Conservation (phyloP, 345 rosid genomes). For the Aquilaria malaccensis region DNA sequence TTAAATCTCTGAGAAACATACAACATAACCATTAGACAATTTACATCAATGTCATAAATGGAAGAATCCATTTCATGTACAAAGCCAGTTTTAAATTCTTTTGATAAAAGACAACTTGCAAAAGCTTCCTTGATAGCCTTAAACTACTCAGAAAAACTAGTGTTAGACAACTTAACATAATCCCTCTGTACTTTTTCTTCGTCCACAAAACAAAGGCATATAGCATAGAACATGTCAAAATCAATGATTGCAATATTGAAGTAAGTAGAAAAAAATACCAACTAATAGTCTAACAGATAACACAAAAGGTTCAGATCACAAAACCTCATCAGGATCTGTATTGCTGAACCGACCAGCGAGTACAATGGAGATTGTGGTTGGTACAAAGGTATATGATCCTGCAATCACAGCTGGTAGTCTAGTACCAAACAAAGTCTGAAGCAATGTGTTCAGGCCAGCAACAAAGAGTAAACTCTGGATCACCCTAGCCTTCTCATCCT, state of each 20-base stretch:
- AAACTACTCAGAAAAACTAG: too few species aligned
- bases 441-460: slow-evolving; percentile 92
- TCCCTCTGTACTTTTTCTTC: background rate
- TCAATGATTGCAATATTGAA: background rate
- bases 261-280: slow-evolving; percentile 7
- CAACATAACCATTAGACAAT: too few species aligned
- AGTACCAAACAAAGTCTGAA: slow-evolving; percentile 73
- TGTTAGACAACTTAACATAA: background rate
- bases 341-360: slow-evolving; percentile 79
- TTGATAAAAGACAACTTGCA: too few species aligned
- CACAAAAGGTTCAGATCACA: slow-evolving; percentile 15
- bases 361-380: slow-evolving; percentile 86
- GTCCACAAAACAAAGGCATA: background rate
- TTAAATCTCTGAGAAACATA: slow-evolving; percentile 49
- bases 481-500: slow-evolving; percentile 95
- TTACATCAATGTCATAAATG: too few species aligned
- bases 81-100: too few species aligned
- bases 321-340: slow-evolving; percentile 63
- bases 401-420: slow-evolving; percentile 94
- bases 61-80: too few species aligned
- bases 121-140: too few species aligned
- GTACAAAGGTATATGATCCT: slow-evolving; percentile 87
- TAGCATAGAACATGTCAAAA: too few species aligned
- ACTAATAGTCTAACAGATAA: background rate
- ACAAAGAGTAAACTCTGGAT: slow-evolving; percentile 94